phyloP scores from a whole-genome alignment of 1,284 basidiomycete genomes.

The Coniophora puteana region DNA sequence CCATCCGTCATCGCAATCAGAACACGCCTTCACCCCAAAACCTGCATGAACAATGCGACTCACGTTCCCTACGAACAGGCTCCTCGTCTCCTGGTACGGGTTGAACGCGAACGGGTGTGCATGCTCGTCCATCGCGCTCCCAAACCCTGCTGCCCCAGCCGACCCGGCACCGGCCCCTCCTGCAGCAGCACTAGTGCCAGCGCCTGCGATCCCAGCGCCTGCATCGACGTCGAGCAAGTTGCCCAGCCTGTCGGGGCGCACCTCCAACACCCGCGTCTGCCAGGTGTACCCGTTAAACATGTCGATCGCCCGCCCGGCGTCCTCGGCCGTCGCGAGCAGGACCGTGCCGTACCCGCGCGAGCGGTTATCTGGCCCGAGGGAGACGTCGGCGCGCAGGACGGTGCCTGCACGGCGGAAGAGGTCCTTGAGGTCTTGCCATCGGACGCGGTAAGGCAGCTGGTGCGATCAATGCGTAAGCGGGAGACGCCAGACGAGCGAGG shows the following conservation, averaged over 20 bases:
- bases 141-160: conserved; percentile 12
- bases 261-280: conserved; percentile 89
- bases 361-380: conserved; percentile 88
- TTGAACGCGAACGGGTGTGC: conserved; percentile 11
- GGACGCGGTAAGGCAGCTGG: conserved; percentile 86
- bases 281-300: conserved; percentile 91
- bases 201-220: conserved; percentile 6
- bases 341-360: conserved; percentile 94
- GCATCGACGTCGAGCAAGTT: conserved; percentile 20
- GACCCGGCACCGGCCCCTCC: conserved; percentile 12
- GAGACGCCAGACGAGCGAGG: too few relatives aligned
- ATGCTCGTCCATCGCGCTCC: conserved; percentile 18
- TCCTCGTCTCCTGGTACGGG: conserved; percentile 38
- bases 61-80: conserved; percentile 72
- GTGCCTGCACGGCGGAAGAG: conserved; percentile 94
- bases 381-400: conserved; percentile 92
- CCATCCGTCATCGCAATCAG: not conserved
- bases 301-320: conserved; percentile 86
- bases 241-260: conserved; percentile 75
- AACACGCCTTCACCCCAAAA: not conserved
- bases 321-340: conserved; percentile 86
- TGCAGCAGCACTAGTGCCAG: not conserved
- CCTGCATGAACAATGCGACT: conserved; percentile 18
- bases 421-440: conserved; percentile 98
- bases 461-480: conserved; percentile 8